phyloP scores from a whole-genome alignment of 352 stramenopile species.

The Phytophthora foliorum region DNA sequence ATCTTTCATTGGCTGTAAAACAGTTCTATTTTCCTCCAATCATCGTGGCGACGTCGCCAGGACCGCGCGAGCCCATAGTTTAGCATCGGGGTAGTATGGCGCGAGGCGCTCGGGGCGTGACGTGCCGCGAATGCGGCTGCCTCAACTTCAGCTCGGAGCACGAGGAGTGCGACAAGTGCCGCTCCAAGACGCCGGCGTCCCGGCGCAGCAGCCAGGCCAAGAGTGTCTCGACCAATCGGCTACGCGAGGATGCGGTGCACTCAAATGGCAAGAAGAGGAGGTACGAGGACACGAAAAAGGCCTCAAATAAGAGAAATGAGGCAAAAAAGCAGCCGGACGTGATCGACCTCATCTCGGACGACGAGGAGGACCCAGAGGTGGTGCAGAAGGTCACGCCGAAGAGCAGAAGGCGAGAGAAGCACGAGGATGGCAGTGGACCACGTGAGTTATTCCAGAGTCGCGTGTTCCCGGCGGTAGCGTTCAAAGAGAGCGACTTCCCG shows the following conservation, averaged over 20 bases:
- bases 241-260: conserved; percentile 2
- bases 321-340: conserved; percentile 27
- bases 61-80: neutral
- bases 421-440: neutral
- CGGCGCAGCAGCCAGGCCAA: neutral
- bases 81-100: conserved; percentile 22
- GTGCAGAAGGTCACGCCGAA: conserved; percentile 10
- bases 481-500: conserved; percentile 48
- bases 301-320: conserved; percentile 19
- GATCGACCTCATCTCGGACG: conserved; percentile 39
- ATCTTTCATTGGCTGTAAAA: neutral
- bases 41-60: neutral
- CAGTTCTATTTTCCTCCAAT: conserved; percentile 16
- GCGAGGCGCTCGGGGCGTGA: conserved; percentile 28
- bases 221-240: neutral
- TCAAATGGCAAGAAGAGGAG: conserved; percentile 27
- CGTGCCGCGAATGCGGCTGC: conserved; percentile 54
- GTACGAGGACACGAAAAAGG: conserved; percentile 4
- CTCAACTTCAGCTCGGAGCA: conserved; percentile 52
- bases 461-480: conserved; percentile 34
- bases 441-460: conserved; percentile 35
- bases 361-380: conserved; percentile 24
- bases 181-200: conserved; percentile 19
- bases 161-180: conserved; percentile 47
- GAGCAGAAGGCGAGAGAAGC: neutral